phyloP scores from a whole-genome alignment of 2,329 filamentous ascomycete genomes.

The Microdochium nivale region DNA sequence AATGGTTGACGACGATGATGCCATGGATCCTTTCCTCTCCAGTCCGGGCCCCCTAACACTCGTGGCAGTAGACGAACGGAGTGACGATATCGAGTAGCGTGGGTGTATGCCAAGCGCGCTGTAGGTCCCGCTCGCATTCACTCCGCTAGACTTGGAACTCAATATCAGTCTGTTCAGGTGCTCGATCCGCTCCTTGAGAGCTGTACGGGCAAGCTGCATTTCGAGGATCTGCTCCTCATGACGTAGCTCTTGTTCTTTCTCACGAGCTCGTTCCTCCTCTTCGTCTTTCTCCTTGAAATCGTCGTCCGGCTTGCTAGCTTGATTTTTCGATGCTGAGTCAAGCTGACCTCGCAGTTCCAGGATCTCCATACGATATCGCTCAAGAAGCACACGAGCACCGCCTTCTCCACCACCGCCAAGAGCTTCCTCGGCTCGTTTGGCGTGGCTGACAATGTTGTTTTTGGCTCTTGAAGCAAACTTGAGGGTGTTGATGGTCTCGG shows the following conservation, averaged over 20 bases:
- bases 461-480: slow-evolving; percentile 96
- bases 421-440: slow-evolving; percentile 89
- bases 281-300: slow-evolving; percentile 55
- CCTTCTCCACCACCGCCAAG: slow-evolving; percentile 74
- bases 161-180: slow-evolving; percentile 92
- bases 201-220: slow-evolving; percentile 94
- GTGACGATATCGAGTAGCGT: slow-evolving; percentile 51
- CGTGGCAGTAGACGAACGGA: slow-evolving; percentile 53
- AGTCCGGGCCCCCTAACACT: slow-evolving; percentile 47
- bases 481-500: slow-evolving; percentile 88
- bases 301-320: slow-evolving; percentile 52
- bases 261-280: slow-evolving; percentile 63
- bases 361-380: slow-evolving; percentile 92
- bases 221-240: slow-evolving; percentile 98
- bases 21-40: slow-evolving; percentile 59
- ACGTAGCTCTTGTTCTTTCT: slow-evolving; percentile 73
- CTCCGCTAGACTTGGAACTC: slow-evolving; percentile 90
- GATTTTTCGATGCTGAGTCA: slow-evolving; percentile 69
- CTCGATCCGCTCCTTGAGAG: slow-evolving; percentile 93
- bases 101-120: slow-evolving; percentile 59
- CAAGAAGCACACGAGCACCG: slow-evolving; percentile 76
- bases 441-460: slow-evolving; percentile 96
- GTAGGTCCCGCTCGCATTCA: slow-evolving; percentile 70
- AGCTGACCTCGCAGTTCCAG: slow-evolving; percentile 71
- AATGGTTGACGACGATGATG: slow-evolving; percentile 53